These are phyloP conservation scores for Eremothecium cymbalariae DNA, from an alignment of 1,139 yeast species.

Conservation along the genomic window DNA sequence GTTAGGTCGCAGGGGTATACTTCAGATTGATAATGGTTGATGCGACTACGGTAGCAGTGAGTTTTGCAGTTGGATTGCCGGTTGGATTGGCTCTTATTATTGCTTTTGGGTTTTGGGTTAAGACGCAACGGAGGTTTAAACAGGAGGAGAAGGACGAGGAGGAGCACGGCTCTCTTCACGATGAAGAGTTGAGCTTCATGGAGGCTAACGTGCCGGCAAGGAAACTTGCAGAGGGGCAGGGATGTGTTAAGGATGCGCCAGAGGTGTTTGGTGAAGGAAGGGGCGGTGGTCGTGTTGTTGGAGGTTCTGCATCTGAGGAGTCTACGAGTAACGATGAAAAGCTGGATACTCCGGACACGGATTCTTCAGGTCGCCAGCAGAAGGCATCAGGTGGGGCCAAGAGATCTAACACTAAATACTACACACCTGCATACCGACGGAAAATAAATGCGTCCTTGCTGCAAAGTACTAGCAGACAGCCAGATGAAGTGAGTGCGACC, in stretches of 20 bases:
- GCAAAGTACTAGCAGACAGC: slow-evolving; percentile 11
- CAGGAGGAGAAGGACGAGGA: slow-evolving; percentile 33
- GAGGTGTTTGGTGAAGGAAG: slow-evolving; percentile 8
- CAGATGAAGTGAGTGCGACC: slow-evolving; percentile 8
- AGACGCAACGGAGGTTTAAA: slow-evolving; percentile 33
- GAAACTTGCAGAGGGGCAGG: slow-evolving; percentile 3
- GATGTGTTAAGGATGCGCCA: slow-evolving; percentile 1
- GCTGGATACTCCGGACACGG: slow-evolving; percentile 5
- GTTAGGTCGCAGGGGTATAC: no score
- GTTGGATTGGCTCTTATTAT: slow-evolving; percentile 33
- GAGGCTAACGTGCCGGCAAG: slow-evolving; percentile 23
- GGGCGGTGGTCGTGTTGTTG: slow-evolving; percentile 9
- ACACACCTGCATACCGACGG: slow-evolving; percentile 35
- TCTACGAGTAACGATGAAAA: slow-evolving; percentile 10
- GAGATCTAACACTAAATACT: slow-evolving; percentile 18
- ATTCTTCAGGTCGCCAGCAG: neutral
- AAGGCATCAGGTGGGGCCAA: neutral
- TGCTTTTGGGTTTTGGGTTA: slow-evolving; percentile 32
- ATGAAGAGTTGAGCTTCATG: slow-evolving; percentile 30
- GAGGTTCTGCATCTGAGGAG: slow-evolving; percentile 18
- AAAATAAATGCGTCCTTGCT: slow-evolving; percentile 25
- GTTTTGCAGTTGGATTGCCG: slow-evolving; percentile 45
- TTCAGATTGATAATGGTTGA: slow-evolving; percentile 21
- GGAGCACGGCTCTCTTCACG: slow-evolving; percentile 22
- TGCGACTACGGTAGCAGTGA: slow-evolving; percentile 38